Evolutionary conservation across 1,139 yeast genomes (phyloP), one percentile per base, ranked within the genome.

Genomic region (Kodamaea fungicola): DNA sequence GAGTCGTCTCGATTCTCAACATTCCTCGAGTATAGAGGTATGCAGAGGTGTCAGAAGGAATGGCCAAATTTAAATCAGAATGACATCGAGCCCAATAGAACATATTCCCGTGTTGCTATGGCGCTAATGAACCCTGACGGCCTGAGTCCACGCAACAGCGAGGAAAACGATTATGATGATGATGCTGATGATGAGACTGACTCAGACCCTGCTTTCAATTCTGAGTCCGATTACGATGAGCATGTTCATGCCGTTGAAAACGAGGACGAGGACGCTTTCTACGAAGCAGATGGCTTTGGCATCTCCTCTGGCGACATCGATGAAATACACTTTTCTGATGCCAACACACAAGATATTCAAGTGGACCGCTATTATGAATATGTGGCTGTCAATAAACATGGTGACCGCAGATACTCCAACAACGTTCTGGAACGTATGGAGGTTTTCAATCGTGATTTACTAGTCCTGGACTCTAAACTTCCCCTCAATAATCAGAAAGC

Each of bases 401-500:
- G 43, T 3, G 49, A 45, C 22, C 34, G 50, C 28, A 32, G 47
- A 32, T 42, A 38, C 32, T 40, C 49, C 8, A 42, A 48, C 29
- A 46, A 37, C 22, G 13, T 33, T 12, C 33, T 34, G 19, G 10
- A 25, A 12, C 32, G 42, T 3, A 22, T 24, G 6, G 30, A 28
- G 13, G 19, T 35, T 7, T 8, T 3, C 9, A 37, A 34, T 10
- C 13, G 25, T 22, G 32, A 22, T 13, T 30, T 30, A 10, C 22
- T 10, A 7, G 30, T 28, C 33, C 34, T 35, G 10, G 12, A 9
- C 10, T 8, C 8, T 7, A 28, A 29, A 9, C 41, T 58, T n/a
- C 68, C 69, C 1, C 22, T 42, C 7, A 53, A 55, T 34, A 47
- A 61, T 21, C 53, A 57, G 28, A 59, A 52, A 28, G 58, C 61